Evolutionary conservation across 2,329 filamentous ascomycete species (phyloP).

Genomic region (Colletotrichum cordylinicola): DNA sequence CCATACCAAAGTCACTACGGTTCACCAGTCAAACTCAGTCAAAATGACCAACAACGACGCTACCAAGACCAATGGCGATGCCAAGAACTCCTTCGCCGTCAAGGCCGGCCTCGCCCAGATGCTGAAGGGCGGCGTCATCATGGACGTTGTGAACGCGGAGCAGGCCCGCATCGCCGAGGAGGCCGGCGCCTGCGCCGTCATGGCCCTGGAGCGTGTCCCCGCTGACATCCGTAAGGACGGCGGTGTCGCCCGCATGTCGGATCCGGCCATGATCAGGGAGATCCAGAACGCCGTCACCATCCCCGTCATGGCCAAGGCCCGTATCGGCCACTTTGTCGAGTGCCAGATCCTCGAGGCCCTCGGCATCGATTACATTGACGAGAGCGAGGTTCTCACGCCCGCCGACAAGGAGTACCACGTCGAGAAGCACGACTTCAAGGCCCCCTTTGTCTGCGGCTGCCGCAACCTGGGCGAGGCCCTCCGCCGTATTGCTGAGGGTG

Average conservation of each 20-base stretch:
- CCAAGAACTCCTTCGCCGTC: slow-evolving; percentile 74
- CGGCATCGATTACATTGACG: slow-evolving; percentile 97
- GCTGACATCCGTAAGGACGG: slow-evolving; percentile 93
- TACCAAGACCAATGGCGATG: slow-evolving; percentile 27
- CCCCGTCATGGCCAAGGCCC: slow-evolving; percentile 98
- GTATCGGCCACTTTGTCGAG: slow-evolving; percentile 98
- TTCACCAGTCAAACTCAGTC: background rate
- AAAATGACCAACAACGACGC: slow-evolving; percentile 14
- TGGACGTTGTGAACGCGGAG: slow-evolving; percentile 95
- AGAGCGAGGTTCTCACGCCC: slow-evolving; percentile 95
- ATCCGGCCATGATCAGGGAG: slow-evolving; percentile 91
- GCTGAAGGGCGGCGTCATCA: slow-evolving; percentile 99
- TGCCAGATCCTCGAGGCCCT: slow-evolving; percentile 97
- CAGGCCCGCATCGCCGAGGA: slow-evolving; percentile 98
- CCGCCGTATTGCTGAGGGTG: slow-evolving; percentile 87
- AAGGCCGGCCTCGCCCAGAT: slow-evolving; percentile 97
- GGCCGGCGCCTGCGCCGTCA: slow-evolving; percentile 93
- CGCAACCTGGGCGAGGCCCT: slow-evolving; percentile 93
- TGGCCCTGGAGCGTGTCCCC: slow-evolving; percentile 97
- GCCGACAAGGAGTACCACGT: slow-evolving; percentile 93
- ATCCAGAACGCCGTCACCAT: slow-evolving; percentile 96
- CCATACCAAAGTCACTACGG: background rate
- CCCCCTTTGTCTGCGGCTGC: slow-evolving; percentile 96
- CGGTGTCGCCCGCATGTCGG: slow-evolving; percentile 96
- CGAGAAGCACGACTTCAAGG: slow-evolving; percentile 81